Conservation (phyloP, 2,329 filamentous ascomycete genomes). For the Chaetomium sp. region DNA sequence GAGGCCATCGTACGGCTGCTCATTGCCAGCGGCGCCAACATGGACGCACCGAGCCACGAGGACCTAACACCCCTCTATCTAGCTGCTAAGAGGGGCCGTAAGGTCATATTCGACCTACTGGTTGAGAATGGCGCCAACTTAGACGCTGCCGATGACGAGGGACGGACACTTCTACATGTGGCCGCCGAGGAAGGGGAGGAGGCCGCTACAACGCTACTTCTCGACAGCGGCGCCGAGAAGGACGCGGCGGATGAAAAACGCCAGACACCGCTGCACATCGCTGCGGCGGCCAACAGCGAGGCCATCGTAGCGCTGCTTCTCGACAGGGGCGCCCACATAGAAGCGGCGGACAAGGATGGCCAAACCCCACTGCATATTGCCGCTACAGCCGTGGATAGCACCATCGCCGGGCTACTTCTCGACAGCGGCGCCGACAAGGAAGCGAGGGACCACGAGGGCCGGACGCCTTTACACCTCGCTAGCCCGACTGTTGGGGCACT, state of each 20-base stretch:
- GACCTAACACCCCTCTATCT: no score
- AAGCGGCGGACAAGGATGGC: neutral
- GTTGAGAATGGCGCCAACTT: neutral
- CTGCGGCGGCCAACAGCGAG: neutral
- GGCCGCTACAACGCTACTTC: neutral
- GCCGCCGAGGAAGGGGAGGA: no score
- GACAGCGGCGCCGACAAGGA: neutral
- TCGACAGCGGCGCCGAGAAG: neutral
- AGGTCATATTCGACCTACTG: no score
- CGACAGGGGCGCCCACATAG: neutral
- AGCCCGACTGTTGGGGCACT: neutral
- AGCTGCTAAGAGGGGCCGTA: no score
- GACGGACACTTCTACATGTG: neutral
- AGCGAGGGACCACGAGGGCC: neutral
- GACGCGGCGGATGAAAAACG: neutral
- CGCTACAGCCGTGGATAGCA: neutral
- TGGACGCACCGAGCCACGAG: no score
- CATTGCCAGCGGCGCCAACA: no score
- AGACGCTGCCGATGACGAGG: neutral
- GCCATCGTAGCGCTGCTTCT: neutral
- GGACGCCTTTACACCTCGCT: neutral
- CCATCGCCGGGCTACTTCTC: neutral
- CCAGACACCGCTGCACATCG: neutral
- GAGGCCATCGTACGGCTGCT: no score
- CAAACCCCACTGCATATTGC: neutral